Percentiles rank a stretch among this genome's conserved stretches.
phyloP scores from a whole-genome alignment of 1,139 yeast species.

The Candida sanyaensis region DNA sequence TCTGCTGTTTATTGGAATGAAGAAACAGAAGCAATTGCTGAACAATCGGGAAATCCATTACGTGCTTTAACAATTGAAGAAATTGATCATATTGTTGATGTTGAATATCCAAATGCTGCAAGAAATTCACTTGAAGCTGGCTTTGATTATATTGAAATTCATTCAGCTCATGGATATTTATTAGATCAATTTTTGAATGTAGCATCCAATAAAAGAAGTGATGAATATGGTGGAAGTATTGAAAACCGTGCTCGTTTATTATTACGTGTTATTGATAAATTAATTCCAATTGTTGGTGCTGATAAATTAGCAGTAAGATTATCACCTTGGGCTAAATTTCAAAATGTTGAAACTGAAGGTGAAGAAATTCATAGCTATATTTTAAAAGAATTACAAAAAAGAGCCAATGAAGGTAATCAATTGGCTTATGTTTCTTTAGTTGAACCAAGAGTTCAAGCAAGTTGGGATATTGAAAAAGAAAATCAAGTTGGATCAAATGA shows the following conservation, averaged over 20 bases:
- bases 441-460: slow-evolving; percentile 39
- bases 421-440: slow-evolving; percentile 56
- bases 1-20: slow-evolving; percentile 25
- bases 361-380: slow-evolving; percentile 37
- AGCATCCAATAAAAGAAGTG: slow-evolving; percentile 48
- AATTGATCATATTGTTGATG: slow-evolving; percentile 36
- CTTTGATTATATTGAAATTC: slow-evolving; percentile 70
- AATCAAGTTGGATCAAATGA: slow-evolving; percentile 25
- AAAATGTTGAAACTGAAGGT: slow-evolving; percentile 39
- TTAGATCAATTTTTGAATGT: slow-evolving; percentile 57
- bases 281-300: slow-evolving; percentile 53
- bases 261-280: slow-evolving; percentile 57
- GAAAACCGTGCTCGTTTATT: slow-evolving; percentile 64
- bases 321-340: slow-evolving; percentile 57
- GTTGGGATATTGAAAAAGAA: slow-evolving; percentile 14
- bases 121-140: slow-evolving; percentile 56
- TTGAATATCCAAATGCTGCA: slow-evolving; percentile 44
- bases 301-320: slow-evolving; percentile 56
- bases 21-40: slow-evolving; percentile 26
- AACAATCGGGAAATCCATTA: slow-evolving; percentile 33
- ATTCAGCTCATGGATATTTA: slow-evolving; percentile 69
- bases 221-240: slow-evolving; percentile 39
- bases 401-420: slow-evolving; percentile 38
- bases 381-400: slow-evolving; percentile 34
- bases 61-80: slow-evolving; percentile 46